phyloP scores from a whole-genome alignment of 352 stramenopile genomes.

The Phytopythium boreale region DNA sequence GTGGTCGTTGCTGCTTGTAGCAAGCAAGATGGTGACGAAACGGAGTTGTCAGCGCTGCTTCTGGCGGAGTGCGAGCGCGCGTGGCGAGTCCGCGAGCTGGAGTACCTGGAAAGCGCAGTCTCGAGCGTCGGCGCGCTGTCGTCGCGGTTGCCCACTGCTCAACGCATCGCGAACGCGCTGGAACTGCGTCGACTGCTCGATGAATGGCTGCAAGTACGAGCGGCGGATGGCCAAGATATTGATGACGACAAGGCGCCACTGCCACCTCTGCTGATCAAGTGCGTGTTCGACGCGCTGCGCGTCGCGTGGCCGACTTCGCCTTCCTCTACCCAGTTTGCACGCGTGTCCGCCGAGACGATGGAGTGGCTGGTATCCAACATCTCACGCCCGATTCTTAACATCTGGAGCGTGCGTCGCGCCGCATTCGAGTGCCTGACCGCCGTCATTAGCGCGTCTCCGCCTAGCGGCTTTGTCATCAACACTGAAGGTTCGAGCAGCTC shows the following conservation, averaged over 20 bases:
- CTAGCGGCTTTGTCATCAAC: conserved; percentile 8
- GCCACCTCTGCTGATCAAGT: conserved; percentile 68
- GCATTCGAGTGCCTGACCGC: conserved; percentile 40
- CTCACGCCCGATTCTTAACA: conserved; percentile 32
- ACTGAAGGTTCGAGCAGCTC: not conserved
- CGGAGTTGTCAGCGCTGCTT: conserved; percentile 37
- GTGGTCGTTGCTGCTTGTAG: conserved; percentile 15
- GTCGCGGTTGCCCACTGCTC: conserved; percentile 20
- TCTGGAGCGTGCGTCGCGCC: conserved; percentile 66
- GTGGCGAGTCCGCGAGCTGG: conserved; percentile 57
- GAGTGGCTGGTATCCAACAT: conserved; percentile 51
- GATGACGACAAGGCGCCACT: conserved; percentile 15
- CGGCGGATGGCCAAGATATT: conserved; percentile 1
- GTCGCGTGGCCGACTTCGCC: conserved; percentile 36
- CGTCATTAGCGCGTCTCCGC: conserved; percentile 31
- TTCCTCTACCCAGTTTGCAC: not conserved
- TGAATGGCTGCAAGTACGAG: conserved; percentile 25
- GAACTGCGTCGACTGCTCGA: conserved; percentile 33
- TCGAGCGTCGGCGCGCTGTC: conserved; percentile 49
- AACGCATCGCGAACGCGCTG: conserved; percentile 33
- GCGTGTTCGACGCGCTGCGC: conserved; percentile 63
- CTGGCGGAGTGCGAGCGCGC: conserved; percentile 60
- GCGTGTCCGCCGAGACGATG: conserved; percentile 22
- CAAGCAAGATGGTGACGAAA: not conserved
- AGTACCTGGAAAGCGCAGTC: conserved; percentile 70